Evolutionary conservation across 805 yeast species (phyloP).

Genomic region (Barnettozyma sucrosica): DNA sequence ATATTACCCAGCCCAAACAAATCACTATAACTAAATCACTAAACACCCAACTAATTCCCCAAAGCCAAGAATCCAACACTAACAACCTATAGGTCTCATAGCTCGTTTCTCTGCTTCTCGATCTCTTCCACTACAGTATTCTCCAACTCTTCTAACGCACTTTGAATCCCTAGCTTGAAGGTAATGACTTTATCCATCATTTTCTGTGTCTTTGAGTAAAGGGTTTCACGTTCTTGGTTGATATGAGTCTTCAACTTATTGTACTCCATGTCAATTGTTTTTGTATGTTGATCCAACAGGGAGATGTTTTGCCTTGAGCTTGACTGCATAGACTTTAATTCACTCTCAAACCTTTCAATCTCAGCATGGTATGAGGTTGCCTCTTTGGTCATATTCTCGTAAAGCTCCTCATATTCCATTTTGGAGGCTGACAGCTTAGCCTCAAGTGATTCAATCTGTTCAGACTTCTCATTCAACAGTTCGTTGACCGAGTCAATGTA

Average conservation of each 20-base stretch:
- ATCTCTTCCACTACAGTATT: slow-evolving; percentile 37
- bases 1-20: not conserved
- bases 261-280: slow-evolving; percentile 45
- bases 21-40: no score
- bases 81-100: not conserved
- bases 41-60: not conserved
- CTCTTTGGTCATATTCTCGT: slow-evolving; percentile 49
- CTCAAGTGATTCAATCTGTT: slow-evolving; percentile 50
- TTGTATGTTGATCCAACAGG: slow-evolving; percentile 43
- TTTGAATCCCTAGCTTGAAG: slow-evolving; percentile 64
- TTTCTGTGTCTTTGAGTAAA: slow-evolving; percentile 49
- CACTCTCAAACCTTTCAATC: slow-evolving; percentile 57
- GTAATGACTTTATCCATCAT: slow-evolving; percentile 55
- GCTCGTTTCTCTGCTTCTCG: slow-evolving; percentile 6
- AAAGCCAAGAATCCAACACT: not conserved
- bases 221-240: slow-evolving; percentile 38
- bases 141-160: slow-evolving; percentile 55
- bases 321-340: slow-evolving; percentile 44
- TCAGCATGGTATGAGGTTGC: slow-evolving; percentile 52
- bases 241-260: slow-evolving; percentile 46
- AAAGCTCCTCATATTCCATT: slow-evolving; percentile 48
- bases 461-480: slow-evolving; percentile 49
- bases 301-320: slow-evolving; percentile 44
- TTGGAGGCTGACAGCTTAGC: slow-evolving; percentile 48
- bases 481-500: slow-evolving; percentile 51